A percentile compares a stretch with the other conserved stretches of the same genome.
Evolutionary conservation across 805 yeast genomes (phyloP).

Genomic region (Debaryomyces hansenii): DNA sequence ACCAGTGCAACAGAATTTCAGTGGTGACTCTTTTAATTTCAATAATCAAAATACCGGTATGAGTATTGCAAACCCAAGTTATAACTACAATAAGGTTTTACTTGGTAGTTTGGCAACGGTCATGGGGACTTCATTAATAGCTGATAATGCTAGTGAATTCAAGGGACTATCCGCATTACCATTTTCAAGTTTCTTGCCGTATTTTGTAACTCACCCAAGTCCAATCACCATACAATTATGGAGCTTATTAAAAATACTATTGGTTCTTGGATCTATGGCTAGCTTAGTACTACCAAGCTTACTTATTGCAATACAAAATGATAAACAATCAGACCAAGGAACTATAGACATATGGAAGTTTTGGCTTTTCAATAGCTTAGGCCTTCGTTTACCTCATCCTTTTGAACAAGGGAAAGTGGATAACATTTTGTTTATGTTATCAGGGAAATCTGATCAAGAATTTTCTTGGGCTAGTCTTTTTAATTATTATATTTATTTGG

Average conservation of each 20-base stretch:
- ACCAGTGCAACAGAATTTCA: conserved; percentile 16
- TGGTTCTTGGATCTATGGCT: conserved; percentile 20
- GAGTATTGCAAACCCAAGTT: conserved; percentile 1
- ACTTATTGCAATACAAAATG: conserved; percentile 1
- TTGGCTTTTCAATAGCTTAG: conserved; percentile 28
- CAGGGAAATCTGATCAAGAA: conserved; percentile 12
- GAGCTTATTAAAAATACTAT: conserved; percentile 20
- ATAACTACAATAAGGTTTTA: conserved; percentile 44
- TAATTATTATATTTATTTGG: conserved; percentile 26
- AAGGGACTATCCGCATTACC: conserved; percentile 52
- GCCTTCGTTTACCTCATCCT: conserved; percentile 27
- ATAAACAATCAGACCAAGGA: neutral
- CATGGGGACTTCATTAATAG: conserved; percentile 60
- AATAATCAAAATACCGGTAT: neutral
- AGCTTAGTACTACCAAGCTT: conserved; percentile 14
- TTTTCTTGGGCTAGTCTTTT: conserved; percentile 15
- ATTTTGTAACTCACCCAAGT: conserved; percentile 16
- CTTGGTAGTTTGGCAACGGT: conserved; percentile 67
- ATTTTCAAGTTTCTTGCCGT: conserved; percentile 19
- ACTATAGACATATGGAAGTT: conserved; percentile 8
- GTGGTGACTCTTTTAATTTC: conserved; percentile 8
- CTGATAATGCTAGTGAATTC: conserved; percentile 46
- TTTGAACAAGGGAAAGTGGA: conserved; percentile 14
- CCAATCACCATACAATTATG: conserved; percentile 24
- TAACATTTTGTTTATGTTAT: conserved; percentile 15